Evolutionary conservation across 164 flowering plant genomes (phyloP).

Genomic region (Vitis rupestris): DNA sequence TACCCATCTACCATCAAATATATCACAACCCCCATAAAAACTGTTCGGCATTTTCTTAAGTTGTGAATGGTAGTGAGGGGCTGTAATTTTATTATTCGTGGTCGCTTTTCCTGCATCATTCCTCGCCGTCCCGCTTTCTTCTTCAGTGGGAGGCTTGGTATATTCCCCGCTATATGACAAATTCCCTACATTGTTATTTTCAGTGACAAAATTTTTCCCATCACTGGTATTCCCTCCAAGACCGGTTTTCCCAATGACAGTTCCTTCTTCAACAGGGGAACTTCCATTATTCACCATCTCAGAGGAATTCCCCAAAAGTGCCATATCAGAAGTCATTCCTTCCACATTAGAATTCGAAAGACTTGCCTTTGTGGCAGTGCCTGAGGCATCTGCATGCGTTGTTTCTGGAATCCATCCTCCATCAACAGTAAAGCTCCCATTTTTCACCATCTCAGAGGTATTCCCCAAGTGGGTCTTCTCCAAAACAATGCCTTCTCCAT

Average conservation of each 20-base stretch:
- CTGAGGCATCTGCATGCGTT: constrained; percentile 15
- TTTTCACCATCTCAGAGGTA: constrained; percentile 17
- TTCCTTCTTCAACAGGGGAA: constrained; percentile 6
- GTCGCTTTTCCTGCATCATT: background rate
- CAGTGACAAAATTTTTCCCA: background rate
- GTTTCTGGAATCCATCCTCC: constrained; percentile 3
- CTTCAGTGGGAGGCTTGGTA: background rate
- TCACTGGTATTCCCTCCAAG: background rate
- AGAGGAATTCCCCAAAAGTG: constrained; percentile 15
- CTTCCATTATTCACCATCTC: constrained; percentile 9
- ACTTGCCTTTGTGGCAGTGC: constrained; percentile 11
- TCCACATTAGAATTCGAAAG: constrained; percentile 2
- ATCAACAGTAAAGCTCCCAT: constrained; percentile 19
- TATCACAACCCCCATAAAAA: constrained; percentile 48
- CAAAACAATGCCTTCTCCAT: constrained; percentile 11
- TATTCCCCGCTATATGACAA: background rate
- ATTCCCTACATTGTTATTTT: constrained; percentile 8
- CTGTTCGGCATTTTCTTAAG: constrained; percentile 1
- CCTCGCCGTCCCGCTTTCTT: constrained; percentile 5
- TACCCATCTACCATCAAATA: constrained; percentile 81
- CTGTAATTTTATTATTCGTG: background rate
- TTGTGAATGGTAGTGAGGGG: constrained; percentile 11
- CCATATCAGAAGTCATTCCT: background rate
- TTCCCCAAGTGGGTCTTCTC: constrained; percentile 22
- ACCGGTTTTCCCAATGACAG: background rate